Base-by-base conservation (phyloP, 2,329 filamentous ascomycete genomes). In the Colletotrichum sp. region DNA sequence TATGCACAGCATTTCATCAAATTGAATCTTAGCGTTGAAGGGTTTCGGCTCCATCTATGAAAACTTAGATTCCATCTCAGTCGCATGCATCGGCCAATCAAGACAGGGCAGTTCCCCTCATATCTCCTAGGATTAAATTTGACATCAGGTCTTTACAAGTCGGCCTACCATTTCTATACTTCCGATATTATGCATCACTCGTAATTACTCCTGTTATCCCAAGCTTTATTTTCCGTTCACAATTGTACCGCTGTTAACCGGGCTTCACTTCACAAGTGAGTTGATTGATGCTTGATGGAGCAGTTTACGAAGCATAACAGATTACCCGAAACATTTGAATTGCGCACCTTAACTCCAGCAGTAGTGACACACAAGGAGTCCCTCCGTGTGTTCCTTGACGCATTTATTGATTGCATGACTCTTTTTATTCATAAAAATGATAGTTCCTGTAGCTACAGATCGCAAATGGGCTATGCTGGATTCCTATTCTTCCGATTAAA, bases 301-400 rank as follows among this genome's bases (percentile, higher is more conserved):
- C 43, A 52, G 18, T 13, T 0, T 12, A n/a, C 6, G 43, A n/a
- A 52, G n/a, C 43, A 4, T 4, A 52, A 5, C 10, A 21, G 43
- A 7, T 21, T 12, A 18, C 43, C 18, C 43, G 18, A 13, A 48
- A 13, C 18, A 43, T 43, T 43, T 10, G 9, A 12, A n/a, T n/a
- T 48, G 18, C 18, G 1, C 18, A n/a, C 18, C 5, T 18, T 18
- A 18, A 0, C 16, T 5, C 1, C 1, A 43, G 18, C 0, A n/a
- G 39, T n/a, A 43, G 39, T 48, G 36, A 48, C 1, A 48, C 9
- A n/a, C 18, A 43, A 5, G 4, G 9, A n/a, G 16, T 9, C 16
- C 39, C 39, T 6, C 9, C 39, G 39, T 6, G 18, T n/a, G 18
- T 12, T n/a, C 0, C 39, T 43, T 12, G 1, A n/a, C 39, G 18